Conservation (phyloP, 345 rosid species). For the Eucalyptus erythrocorys region DNA sequence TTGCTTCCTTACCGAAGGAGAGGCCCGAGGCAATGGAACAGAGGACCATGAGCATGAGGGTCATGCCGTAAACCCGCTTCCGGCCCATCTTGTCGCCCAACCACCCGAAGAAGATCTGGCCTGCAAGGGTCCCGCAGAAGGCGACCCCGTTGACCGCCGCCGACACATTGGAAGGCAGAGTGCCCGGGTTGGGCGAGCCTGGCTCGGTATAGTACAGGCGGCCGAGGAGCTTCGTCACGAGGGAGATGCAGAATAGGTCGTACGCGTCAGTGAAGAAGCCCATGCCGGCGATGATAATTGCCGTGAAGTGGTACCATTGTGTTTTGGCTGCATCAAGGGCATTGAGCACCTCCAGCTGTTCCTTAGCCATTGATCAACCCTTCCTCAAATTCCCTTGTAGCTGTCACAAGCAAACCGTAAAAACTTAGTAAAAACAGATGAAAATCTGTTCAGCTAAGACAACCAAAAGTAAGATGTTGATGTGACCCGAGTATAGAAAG, state of each 20-base stretch:
- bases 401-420: neutral
- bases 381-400: neutral
- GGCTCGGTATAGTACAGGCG: conserved; percentile 21
- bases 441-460: neutral
- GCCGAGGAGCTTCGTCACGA: conserved; percentile 24
- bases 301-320: conserved; percentile 52
- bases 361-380: conserved; percentile 11
- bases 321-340: conserved; percentile 41
- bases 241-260: conserved; percentile 54
- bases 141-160: conserved; percentile 29
- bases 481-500: neutral
- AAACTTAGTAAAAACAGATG: neutral
- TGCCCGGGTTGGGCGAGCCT: neutral
- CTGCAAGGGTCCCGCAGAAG: conserved; percentile 47
- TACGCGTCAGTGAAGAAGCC: conserved; percentile 59
- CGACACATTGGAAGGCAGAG: neutral
- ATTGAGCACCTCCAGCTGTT: conserved; percentile 19
- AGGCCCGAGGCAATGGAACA: conserved; percentile 58
- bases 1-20: conserved; percentile 37
- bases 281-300: conserved; percentile 52
- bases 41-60: conserved; percentile 40
- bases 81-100: conserved; percentile 56
- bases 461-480: neutral
- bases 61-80: conserved; percentile 44
- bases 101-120: conserved; percentile 51